Base-by-base conservation (phyloP, 768 basidiomycete genomes). In the Amanita rimosa region DNA sequence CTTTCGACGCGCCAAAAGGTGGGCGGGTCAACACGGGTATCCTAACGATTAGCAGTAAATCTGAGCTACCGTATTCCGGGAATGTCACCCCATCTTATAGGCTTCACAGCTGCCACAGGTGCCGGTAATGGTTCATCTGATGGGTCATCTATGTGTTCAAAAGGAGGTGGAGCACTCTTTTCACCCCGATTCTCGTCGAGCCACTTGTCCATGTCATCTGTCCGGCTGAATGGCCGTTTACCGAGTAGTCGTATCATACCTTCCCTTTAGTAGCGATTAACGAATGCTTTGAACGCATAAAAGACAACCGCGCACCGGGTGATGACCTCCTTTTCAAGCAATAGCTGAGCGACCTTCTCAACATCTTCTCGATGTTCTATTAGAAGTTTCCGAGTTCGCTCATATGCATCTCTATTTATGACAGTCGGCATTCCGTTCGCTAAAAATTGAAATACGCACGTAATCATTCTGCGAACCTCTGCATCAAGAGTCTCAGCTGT, bases 171-270 rank as follows among this genome's bases (percentile, higher is more conserved):
- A n/a, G 79, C 78, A 55, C 76, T 78, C 43, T 74, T 72, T 57
- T 78, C 78, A 35, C 73, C 74, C 33, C 73, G 74, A 60, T 90
- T 78, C 60, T 85, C 78, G 58, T 95, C 91, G n/a, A 95, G 75
- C 86, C 92, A 95, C 62, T 85, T 88, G 68, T 96, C 93, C 94
- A 97, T 96, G 55, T 95, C 91, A 61, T 95, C 92, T 21, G 78
- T 70, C 50, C 78, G 75, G n/a, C 61, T 66, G 57, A 92, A 92
- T 21, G 89, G 88, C 44, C 89, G 79, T 60, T 84, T 85, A 44
- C 90, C 89, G 35, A 92, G 75, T 14, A 91, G 72, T 35, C 71
- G 59, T 52, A 88, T 85, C 89, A 92, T 93, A 59, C 91, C 86
- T 74, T 89, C 87, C 44, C 89, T 90, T 56, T 44, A 50, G 50